These are phyloP conservation scores for Colletotrichum camelliae DNA, from an alignment of 2,329 filamentous ascomycete genomes.

Conservation along the genomic window DNA sequence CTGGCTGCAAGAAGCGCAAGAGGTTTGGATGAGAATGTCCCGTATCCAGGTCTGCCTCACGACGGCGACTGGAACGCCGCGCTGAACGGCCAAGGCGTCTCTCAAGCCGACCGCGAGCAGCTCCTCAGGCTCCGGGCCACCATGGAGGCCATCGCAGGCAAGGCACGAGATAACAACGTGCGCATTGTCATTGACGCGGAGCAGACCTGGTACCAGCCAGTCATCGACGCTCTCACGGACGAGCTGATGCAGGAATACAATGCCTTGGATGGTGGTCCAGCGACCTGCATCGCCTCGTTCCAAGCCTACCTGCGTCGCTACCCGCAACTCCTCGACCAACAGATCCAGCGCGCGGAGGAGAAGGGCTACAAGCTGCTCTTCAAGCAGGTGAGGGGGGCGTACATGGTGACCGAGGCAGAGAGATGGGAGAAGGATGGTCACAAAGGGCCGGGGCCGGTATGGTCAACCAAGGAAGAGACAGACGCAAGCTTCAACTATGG, in stretches of 20 bases:
- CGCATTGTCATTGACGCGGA: not conserved
- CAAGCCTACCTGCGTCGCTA: not conserved
- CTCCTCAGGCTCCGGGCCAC: not conserved
- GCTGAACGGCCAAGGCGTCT: not conserved
- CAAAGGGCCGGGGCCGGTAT: not conserved
- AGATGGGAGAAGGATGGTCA: conserved; percentile 4
- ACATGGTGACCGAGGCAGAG: conserved; percentile 2
- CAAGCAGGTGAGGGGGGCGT: not conserved
- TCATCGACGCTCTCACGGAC: not conserved
- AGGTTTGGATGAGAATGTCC: not conserved
- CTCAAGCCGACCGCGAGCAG: not conserved
- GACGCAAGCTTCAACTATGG: not conserved
- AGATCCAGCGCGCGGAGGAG: conserved; percentile 23
- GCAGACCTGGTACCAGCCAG: not conserved
- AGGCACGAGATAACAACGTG: not conserved
- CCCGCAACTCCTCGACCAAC: conserved; percentile 24
- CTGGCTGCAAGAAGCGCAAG: conserved; percentile 14
- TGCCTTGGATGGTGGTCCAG: not conserved
- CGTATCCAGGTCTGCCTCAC: not conserved
- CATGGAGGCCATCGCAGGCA: not conserved
- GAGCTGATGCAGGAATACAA: not conserved
- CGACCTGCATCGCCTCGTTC: not conserved
- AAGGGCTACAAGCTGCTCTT: conserved; percentile 26
- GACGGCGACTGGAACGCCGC: not conserved
- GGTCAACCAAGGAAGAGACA: not conserved